Conservation (phyloP, 257 asterid species). For the Echites panduratus region DNA sequence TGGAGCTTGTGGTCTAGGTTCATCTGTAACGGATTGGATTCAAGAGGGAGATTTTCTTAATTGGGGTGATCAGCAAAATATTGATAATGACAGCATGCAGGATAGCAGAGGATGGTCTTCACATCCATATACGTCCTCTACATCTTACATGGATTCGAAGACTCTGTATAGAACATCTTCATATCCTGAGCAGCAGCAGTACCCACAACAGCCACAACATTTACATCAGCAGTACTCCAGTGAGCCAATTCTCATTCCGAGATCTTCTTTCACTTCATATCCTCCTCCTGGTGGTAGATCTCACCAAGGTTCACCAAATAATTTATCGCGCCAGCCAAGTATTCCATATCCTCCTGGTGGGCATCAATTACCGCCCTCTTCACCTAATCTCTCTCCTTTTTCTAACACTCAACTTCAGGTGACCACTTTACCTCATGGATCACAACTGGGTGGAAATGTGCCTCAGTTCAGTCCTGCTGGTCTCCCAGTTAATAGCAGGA, state of each 20-base stretch:
- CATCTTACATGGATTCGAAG: slow-evolving; percentile 38
- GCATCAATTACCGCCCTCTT: slow-evolving; percentile 40
- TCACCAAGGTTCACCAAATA: slow-evolving; percentile 66
- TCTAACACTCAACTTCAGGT: slow-evolving; percentile 50
- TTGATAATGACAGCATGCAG: slow-evolving; percentile 39
- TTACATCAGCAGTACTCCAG: slow-evolving; percentile 54
- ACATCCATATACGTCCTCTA: slow-evolving; percentile 47
- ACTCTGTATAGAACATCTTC: slow-evolving; percentile 75
- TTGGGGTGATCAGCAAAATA: slow-evolving; percentile 55
- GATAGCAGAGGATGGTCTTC: slow-evolving; percentile 67
- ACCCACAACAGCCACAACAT: slow-evolving; percentile 42
- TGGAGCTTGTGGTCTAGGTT: slow-evolving; percentile 40
- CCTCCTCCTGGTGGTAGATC: slow-evolving; percentile 72
- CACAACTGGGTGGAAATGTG: slow-evolving; percentile 61
- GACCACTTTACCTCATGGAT: slow-evolving; percentile 45
- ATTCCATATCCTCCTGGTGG: slow-evolving; percentile 39
- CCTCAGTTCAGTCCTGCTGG: slow-evolving; percentile 60
- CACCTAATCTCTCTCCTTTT: slow-evolving; percentile 50
- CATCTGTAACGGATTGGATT: slow-evolving; percentile 73
- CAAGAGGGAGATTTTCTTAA: slow-evolving; percentile 51
- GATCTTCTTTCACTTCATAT: slow-evolving; percentile 61
- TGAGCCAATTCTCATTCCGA: slow-evolving; percentile 64
- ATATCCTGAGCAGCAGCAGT: slow-evolving; percentile 73
- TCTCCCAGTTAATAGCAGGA: slow-evolving; percentile 47
- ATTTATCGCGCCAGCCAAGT: slow-evolving; percentile 36